phyloP scores from a whole-genome alignment of 129 eudicot species.

The Chrysanthemum makinoi region DNA sequence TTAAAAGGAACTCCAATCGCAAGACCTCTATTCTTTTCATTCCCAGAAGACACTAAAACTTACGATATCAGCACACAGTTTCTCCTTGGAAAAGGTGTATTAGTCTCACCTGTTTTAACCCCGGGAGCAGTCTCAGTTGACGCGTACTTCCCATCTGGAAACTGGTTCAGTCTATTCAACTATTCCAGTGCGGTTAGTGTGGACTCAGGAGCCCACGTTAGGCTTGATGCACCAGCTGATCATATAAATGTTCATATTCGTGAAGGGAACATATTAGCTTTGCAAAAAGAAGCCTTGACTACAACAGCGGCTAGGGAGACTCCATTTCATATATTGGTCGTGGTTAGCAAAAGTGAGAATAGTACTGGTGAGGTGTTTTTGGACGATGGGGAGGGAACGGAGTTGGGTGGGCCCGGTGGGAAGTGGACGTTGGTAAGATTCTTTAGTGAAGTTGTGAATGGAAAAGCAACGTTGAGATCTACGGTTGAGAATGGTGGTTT shows the following conservation, averaged over 20 bases:
- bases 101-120: slow-evolving; percentile 70
- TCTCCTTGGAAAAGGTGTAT: slow-evolving; percentile 71
- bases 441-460: slow-evolving; percentile 21
- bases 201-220: slow-evolving; percentile 35
- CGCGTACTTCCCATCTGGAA: slow-evolving; percentile 81
- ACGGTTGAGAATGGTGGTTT: slow-evolving; percentile 54
- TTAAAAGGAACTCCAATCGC: slow-evolving; percentile 73
- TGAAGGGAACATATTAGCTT: slow-evolving; percentile 73
- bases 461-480: slow-evolving; percentile 36
- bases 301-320: slow-evolving; percentile 51
- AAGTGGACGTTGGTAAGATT: slow-evolving; percentile 55
- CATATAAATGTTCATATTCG: slow-evolving; percentile 69
- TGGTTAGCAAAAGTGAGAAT: slow-evolving; percentile 34
- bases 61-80: slow-evolving; percentile 67
- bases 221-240: slow-evolving; percentile 66
- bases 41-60: slow-evolving; percentile 63
- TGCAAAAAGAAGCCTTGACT: slow-evolving; percentile 78
- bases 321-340: slow-evolving; percentile 62
- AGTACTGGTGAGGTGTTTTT: slow-evolving; percentile 72
- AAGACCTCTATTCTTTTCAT: slow-evolving; percentile 76
- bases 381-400: slow-evolving; percentile 70
- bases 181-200: slow-evolving; percentile 45
- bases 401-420: slow-evolving; percentile 29
- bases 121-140: slow-evolving; percentile 46
- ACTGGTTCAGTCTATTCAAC: slow-evolving; percentile 77